These are phyloP conservation scores for Ceratobasidium sp. DNA, from an alignment of 1,284 basidiomycete species.

Conservation along the genomic window DNA sequence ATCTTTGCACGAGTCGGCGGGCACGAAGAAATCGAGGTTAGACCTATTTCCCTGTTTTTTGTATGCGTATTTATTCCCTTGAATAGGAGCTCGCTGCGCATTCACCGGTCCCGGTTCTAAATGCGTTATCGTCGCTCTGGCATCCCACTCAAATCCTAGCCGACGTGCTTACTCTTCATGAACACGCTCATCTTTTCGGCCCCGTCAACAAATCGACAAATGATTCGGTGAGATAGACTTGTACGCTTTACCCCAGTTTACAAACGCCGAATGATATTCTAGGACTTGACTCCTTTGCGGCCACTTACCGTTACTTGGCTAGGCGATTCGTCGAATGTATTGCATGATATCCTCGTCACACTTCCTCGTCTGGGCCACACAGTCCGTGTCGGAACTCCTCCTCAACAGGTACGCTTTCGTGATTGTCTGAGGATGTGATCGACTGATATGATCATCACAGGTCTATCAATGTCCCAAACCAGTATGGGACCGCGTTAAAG, in stretches of 20 bases:
- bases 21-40: slow-evolving; percentile 90
- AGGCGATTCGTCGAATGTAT: slow-evolving; percentile 94
- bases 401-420: slow-evolving; percentile 51
- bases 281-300: slow-evolving; percentile 57
- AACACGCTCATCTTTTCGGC: slow-evolving; percentile 66
- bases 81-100: slow-evolving; percentile 82
- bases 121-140: slow-evolving; percentile 94
- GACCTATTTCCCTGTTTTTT: slow-evolving; percentile 46
- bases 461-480: slow-evolving; percentile 77
- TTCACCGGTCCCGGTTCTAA: slow-evolving; percentile 92
- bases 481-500: slow-evolving; percentile 80
- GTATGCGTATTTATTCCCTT: slow-evolving; percentile 3
- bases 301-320: slow-evolving; percentile 90
- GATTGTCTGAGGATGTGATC: neutral
- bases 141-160: slow-evolving; percentile 97
- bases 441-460: slow-evolving; percentile 7
- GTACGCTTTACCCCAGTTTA: neutral
- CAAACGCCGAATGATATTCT: slow-evolving; percentile 1
- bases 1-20: slow-evolving; percentile 95
- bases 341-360: slow-evolving; percentile 96
- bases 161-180: slow-evolving; percentile 89
- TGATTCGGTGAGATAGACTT: slow-evolving; percentile 16
- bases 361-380: slow-evolving; percentile 91
- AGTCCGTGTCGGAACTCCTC: slow-evolving; percentile 82
- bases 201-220: slow-evolving; percentile 37